Evolutionary conservation across 371 early-diverging fungal species (phyloP).

Genomic region (Choanephora cucurbitarum): DNA sequence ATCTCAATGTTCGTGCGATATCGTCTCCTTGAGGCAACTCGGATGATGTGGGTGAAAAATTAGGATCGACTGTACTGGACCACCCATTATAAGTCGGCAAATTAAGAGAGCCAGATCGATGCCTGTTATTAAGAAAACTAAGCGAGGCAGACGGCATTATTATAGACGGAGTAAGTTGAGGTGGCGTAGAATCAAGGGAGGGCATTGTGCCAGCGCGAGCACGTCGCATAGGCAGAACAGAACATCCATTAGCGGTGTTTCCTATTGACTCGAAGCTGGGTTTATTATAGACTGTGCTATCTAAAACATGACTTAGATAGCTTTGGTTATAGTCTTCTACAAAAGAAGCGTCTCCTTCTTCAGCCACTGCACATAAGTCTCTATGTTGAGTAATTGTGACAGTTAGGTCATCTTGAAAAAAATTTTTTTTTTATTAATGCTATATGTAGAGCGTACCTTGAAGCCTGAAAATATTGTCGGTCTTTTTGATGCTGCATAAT

Average conservation of each 20-base stretch:
- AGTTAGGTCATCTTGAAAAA: neutral
- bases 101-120: conserved; percentile 66
- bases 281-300: neutral
- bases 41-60: conserved; percentile 53
- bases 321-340: neutral
- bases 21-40: conserved; percentile 59
- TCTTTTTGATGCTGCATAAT: neutral
- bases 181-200: conserved; percentile 53
- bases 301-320: neutral
- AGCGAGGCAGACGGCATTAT: neutral
- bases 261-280: neutral
- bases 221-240: conserved; percentile 42
- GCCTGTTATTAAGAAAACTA: conserved; percentile 21
- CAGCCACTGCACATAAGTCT: neutral
- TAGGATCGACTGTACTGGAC: conserved; percentile 40
- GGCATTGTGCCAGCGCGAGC: conserved; percentile 81
- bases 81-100: conserved; percentile 57
- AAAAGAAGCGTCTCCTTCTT: neutral
- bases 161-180: conserved; percentile 7
- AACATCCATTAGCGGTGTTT: neutral
- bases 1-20: conserved; percentile 71
- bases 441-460: neutral
- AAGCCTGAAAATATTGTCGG: neutral
- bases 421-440: neutral
- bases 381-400: neutral